Evolutionary conservation across 2,329 filamentous ascomycete genomes (phyloP), one percentile per base, ranked within the genome.

Genomic region (Paraconiothyrium brasiliense): DNA sequence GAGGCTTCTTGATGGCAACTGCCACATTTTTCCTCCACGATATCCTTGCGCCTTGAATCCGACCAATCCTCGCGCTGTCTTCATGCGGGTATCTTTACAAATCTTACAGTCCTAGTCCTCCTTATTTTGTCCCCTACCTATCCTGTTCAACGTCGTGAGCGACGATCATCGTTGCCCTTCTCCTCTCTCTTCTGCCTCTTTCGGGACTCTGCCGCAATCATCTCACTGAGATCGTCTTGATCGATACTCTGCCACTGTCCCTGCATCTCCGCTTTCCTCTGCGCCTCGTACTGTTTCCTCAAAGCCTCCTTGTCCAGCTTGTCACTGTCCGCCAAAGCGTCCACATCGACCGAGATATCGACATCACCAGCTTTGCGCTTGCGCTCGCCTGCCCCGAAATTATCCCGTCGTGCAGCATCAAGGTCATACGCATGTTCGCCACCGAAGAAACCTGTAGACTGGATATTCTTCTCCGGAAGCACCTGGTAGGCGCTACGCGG

Each of bases 351-450:
- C 27, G 93, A 92, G 32, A 98, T 91, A 69, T 99, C 95, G 27
- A 99, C 87, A 76, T 99, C 95, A 44, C 94, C 95, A 4, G 92
- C 94, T 86, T 97, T 97, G 41, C 83, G 74, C 88, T 98, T 99
- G 72, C 93, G 87, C 72, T 92, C 83, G 57, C 78, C 85, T 59
- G 96, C 92, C 11, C 94, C 95, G 4, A 99, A 86, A 2, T 96
- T 86, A 65, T 76, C 77, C 59, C 70, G 70, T 58, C 67, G 78
- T 35, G 82, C 83, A 66, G 82, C 88, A 64, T 85, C 90, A 64
- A 99, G 86, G 79, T 99, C 94, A 80, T 99, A 99, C 16, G 91
- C 91, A 74, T 93, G 91, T 76, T 98, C 94, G 71, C 92, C 94
- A 69, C 95, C 95, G 76, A 99, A 98, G 87, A 99, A 98, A 49